These are phyloP conservation scores for Aspergillus ostianus DNA, from an alignment of 495 filamentous ascomycete genomes.

Conservation along the genomic window DNA sequence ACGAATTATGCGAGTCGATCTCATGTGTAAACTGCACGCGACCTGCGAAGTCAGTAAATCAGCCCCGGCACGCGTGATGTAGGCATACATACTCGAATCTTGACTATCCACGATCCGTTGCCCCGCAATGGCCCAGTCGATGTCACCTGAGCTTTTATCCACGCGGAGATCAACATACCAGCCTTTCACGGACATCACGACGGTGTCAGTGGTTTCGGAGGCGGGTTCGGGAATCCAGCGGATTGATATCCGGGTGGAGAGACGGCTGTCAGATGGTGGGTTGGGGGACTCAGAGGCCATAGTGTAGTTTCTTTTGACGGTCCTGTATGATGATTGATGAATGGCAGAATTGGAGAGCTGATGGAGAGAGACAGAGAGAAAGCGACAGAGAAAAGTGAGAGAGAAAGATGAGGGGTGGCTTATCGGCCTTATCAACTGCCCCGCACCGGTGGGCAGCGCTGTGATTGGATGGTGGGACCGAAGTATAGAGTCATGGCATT, in stretches of 20 bases:
- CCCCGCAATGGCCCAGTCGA: constrained; percentile 46
- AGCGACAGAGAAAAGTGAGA: background rate
- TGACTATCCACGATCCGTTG: constrained; percentile 32
- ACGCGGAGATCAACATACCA: constrained; percentile 47
- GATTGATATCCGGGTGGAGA: constrained; percentile 43
- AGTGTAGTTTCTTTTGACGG: background rate
- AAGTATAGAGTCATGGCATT: background rate
- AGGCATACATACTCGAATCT: constrained; percentile 25
- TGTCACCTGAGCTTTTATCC: constrained; percentile 25
- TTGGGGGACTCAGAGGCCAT: background rate
- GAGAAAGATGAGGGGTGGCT: background rate
- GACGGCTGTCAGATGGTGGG: constrained; percentile 21
- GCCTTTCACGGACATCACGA: constrained; percentile 43
- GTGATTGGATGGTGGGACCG: background rate
- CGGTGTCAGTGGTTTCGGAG: constrained; percentile 43
- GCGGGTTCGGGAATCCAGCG: constrained; percentile 42
- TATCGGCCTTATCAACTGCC: background rate
- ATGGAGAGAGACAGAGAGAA: too few relatives aligned
- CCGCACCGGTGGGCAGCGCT: constrained; percentile 1
- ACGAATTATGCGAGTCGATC: constrained; percentile 39
- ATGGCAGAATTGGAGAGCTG: background rate
- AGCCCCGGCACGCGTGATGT: background rate
- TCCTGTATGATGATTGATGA: background rate
- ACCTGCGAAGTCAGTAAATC: constrained; percentile 18
- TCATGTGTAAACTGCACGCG: constrained; percentile 41